phyloP scores from a whole-genome alignment of 2,329 filamentous ascomycete genomes.

The Trichoderma citrinoviride region DNA sequence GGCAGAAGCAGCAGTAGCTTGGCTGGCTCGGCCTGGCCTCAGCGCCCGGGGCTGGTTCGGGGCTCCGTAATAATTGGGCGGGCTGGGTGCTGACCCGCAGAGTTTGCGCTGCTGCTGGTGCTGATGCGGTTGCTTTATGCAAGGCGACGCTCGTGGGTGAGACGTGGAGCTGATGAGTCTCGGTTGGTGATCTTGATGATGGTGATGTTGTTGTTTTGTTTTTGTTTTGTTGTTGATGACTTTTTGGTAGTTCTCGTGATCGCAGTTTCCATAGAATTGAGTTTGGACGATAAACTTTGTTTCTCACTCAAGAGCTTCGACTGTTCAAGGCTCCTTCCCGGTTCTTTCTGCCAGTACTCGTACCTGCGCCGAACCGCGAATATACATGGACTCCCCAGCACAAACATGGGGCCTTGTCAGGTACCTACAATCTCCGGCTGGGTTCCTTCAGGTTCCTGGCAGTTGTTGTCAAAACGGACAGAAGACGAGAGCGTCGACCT shows the following conservation, averaged over 20 bases:
- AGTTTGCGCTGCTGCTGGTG: background rate
- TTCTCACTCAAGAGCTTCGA: too few species aligned
- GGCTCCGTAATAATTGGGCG: background rate
- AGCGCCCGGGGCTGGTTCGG: background rate
- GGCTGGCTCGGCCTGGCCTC: slow-evolving; percentile 10
- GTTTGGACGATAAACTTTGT: too few species aligned
- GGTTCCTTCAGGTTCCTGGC: background rate
- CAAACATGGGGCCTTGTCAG: background rate
- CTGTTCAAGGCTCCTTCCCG: too few species aligned
- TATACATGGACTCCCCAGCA: background rate
- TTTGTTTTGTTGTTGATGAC: background rate
- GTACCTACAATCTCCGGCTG: background rate
- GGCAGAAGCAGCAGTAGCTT: background rate
- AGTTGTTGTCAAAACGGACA: too few species aligned
- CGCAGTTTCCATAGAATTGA: too few species aligned
- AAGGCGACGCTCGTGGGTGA: background rate
- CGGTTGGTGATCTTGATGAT: background rate
- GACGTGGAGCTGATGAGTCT: background rate
- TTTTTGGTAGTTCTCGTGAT: background rate
- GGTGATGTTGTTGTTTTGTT: background rate
- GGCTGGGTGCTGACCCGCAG: background rate
- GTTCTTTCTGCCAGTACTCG: too few species aligned
- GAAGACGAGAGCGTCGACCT: too few species aligned
- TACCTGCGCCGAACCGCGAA: too few species aligned
- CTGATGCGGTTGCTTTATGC: slow-evolving; percentile 1